Percentiles rank a stretch among this genome's conserved stretches.
phyloP scores from a whole-genome alignment of 2,329 filamentous ascomycete genomes.

The Colletotrichum gloeosporioides region DNA sequence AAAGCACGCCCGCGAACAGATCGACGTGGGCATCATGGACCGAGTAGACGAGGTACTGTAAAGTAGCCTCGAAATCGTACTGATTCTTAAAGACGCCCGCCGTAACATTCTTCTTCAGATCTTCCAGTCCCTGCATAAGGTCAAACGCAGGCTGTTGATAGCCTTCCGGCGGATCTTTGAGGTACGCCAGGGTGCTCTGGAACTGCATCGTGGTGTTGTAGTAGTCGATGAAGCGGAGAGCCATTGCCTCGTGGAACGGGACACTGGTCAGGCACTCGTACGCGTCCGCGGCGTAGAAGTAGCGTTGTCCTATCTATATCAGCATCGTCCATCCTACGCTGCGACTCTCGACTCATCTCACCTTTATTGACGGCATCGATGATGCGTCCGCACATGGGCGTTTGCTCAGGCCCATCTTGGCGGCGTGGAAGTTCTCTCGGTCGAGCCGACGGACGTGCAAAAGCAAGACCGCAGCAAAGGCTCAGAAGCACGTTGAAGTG shows the following conservation, averaged over 20 bases:
- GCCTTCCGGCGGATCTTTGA: constrained; percentile 2
- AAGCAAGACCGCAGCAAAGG: neutral
- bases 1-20: neutral
- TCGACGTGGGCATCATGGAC: constrained; percentile 7
- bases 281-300: neutral
- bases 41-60: constrained; percentile 8
- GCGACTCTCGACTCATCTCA: neutral
- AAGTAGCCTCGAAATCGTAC: constrained; percentile 1
- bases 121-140: neutral
- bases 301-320: neutral
- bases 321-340: neutral
- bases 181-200: neutral
- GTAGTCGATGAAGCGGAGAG: constrained; percentile 12
- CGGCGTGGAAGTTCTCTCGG: neutral
- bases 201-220: constrained; percentile 19
- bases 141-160: constrained; percentile 12
- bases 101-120: neutral
- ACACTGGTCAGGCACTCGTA: constrained; percentile 7
- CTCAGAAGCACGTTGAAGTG: neutral
- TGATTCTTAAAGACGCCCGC: constrained; percentile 1
- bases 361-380: constrained; percentile 5
- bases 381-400: neutral
- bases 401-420: neutral
- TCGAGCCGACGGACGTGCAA: neutral
- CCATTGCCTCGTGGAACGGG: constrained; percentile 1